Percentiles rank a stretch among this genome's conserved stretches.
These are phyloP conservation scores for Actinomucor elegans DNA, from an alignment of 371 early-diverging fungal species.

Conservation along the genomic window DNA sequence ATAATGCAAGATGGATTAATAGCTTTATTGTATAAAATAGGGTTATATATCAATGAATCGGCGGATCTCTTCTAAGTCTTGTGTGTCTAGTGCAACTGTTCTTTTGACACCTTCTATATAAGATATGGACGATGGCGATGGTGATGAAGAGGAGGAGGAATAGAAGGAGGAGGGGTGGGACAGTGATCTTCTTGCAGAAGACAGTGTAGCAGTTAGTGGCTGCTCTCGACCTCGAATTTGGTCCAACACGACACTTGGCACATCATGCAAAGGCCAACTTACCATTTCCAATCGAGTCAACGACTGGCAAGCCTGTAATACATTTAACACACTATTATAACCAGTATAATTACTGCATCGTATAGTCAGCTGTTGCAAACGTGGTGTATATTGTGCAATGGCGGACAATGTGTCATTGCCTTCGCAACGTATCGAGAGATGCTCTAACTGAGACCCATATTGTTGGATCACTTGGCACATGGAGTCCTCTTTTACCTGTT, in stretches of 20 bases:
- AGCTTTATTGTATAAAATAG: no score
- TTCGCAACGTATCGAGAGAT: constrained; percentile 34
- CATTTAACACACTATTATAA: constrained; percentile 13
- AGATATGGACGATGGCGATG: background rate
- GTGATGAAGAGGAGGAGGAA: background rate
- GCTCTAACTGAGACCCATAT: constrained; percentile 29
- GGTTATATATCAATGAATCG: no score
- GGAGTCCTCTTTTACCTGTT: constrained; percentile 34
- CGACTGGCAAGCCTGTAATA: constrained; percentile 26
- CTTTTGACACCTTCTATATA: constrained; percentile 10
- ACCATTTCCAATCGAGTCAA: constrained; percentile 34
- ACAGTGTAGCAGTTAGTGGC: no score
- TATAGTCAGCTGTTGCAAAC: constrained; percentile 24
- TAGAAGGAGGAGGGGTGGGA: background rate
- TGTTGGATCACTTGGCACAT: constrained; percentile 25
- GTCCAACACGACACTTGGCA: constrained; percentile 30
- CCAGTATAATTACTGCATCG: constrained; percentile 21
- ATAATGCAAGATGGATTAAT: no score
- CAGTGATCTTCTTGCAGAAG: background rate
- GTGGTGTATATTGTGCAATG: constrained; percentile 30
- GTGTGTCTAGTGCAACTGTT: constrained; percentile 17
- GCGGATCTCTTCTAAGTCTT: constrained; percentile 25
- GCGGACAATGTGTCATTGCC: constrained; percentile 23
- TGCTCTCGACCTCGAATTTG: background rate
- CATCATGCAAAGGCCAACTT: constrained; percentile 40